Base-by-base conservation (phyloP, 2,329 filamentous ascomycete genomes). In the Tolypocladium cylindrosporum region DNA sequence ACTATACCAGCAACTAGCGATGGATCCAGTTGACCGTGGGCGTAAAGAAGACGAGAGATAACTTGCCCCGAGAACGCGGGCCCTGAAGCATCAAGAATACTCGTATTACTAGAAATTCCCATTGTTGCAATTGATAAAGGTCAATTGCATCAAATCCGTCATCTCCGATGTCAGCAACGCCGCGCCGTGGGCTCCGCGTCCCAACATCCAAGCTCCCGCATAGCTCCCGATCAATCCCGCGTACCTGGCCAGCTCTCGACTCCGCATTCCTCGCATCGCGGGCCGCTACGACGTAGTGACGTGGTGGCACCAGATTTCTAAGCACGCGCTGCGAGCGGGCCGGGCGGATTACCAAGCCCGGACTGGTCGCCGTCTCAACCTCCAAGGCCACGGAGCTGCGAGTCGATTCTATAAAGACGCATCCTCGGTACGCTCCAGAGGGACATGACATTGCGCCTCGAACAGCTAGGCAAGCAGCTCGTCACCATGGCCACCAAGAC, bases 401-500 rank as follows among this genome's bases (percentile, higher is more conserved):
- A 31, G 6, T 31, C 27, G 27, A 31, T 10, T 2, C 19, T 48
- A 50, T 50, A 31, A 50, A 34, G 45, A 31, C 45, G 27, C 45
- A 50, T 34, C 45, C 3, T 1, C 7, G 16, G 45, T 8, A 10
- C 16, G 24, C 3, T 50, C 34, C 16, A 27, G 2, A 14, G 9
- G 21, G 43, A 31, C 11, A 34, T 50, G 45, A 50, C 45, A 50
- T 50, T 4, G 7, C 45, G 45, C 8, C 27, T 50, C 45, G 24
- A 34, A 19, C 45, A 50, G 10, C 51, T 21, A 53, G 51, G 51
- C 34, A 53, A 53, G 34, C 51, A 53, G 3, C 34, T 53, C 51
- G 8, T 34, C 41, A 58, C 41, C 39, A 58, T 58, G 56, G 41
- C 56, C 43, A 72, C 64, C 21, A 67, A 69, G 61, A 72, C 88